Base-by-base conservation (phyloP, 345 rosid species). In the Pistacia atlantica region DNA sequence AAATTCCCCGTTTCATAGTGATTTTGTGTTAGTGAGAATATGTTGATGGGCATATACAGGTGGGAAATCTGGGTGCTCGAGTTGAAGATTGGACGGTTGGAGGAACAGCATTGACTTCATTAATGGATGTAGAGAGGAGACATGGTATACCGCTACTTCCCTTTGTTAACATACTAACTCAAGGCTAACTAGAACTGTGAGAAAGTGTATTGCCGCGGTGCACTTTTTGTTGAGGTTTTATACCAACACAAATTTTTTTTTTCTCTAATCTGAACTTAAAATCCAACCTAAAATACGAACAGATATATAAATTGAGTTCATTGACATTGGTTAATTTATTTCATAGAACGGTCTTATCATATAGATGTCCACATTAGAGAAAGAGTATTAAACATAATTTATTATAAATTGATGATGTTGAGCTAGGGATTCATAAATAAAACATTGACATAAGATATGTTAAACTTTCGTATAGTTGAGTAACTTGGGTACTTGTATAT, bases 71-170 rank as follows among this genome's bases (percentile, higher is more conserved):
- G 63, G 68, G 76, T 68, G 82, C 85, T 25, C 80, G 85, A 7
- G 85, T 77, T 37, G 74, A 77, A 25, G 85, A 86, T 71, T 86
- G 87, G 86, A 83, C 85, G 0, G 87, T 82, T 33, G 77, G 86
- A 55, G 85, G 84, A 65, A 81, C 85, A 61, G 85, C 83, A 17
- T 69, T 83, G 79, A 82, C 90, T 55, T 73, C 90, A 56, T 74
- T 87, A 71, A 87, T 87, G 90, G 88, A 87, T 18, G 90, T 87
- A 37, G 90, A 87, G 78, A 82, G 88, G 67, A 85, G 90, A 74
- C 90, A 81, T 48, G 88, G 90, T 87, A 73, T n/a, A 4, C n/a
- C 22, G 28, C 56, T 46, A 25, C 67, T 38, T 51, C 8, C 28
- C 67, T 55, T 35, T 22, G 57, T 54, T 1, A 42, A 42, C 46